phyloP scores from a whole-genome alignment of 768 basidiomycete species.

The Hemileccinum impolitum region DNA sequence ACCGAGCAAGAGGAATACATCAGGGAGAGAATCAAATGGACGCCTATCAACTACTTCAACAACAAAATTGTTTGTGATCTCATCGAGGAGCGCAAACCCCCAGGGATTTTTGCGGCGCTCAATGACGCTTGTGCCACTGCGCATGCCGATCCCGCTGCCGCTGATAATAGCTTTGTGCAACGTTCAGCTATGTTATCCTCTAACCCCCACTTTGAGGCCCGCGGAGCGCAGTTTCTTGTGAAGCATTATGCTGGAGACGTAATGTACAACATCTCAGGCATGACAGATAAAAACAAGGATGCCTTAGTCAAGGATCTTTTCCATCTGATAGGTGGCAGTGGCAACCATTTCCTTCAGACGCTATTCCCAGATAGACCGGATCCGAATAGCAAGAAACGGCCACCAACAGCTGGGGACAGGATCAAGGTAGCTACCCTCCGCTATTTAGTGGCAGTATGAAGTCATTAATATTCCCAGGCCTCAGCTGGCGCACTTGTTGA shows the following conservation, averaged over 20 bases:
- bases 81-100: slow-evolving; percentile 94
- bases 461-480: slow-evolving; percentile 38
- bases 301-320: slow-evolving; percentile 91
- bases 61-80: slow-evolving; percentile 98
- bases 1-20: slow-evolving; percentile 99
- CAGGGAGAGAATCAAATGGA: slow-evolving; percentile 98
- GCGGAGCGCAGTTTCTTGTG: slow-evolving; percentile 92
- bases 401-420: slow-evolving; percentile 95
- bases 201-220: slow-evolving; percentile 92
- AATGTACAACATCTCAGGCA: slow-evolving; percentile 94
- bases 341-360: slow-evolving; percentile 81
- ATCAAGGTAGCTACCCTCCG: slow-evolving; percentile 65
- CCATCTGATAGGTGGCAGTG: slow-evolving; percentile 78
- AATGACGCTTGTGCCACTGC: slow-evolving; percentile 99
- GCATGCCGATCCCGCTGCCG: slow-evolving; percentile 93
- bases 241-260: slow-evolving; percentile 98
- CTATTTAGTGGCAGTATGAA: background rate
- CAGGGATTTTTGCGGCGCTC: slow-evolving; percentile 95
- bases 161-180: slow-evolving; percentile 96
- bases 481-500: slow-evolving; percentile 97
- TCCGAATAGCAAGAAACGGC: slow-evolving; percentile 95
- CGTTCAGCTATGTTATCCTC: slow-evolving; percentile 75
- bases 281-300: slow-evolving; percentile 99
- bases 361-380: slow-evolving; percentile 95
- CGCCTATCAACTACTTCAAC: slow-evolving; percentile 98